These are phyloP conservation scores for Acanthamoeba triangularis DNA, from an alignment of 208 protist species.

Conservation along the genomic window DNA sequence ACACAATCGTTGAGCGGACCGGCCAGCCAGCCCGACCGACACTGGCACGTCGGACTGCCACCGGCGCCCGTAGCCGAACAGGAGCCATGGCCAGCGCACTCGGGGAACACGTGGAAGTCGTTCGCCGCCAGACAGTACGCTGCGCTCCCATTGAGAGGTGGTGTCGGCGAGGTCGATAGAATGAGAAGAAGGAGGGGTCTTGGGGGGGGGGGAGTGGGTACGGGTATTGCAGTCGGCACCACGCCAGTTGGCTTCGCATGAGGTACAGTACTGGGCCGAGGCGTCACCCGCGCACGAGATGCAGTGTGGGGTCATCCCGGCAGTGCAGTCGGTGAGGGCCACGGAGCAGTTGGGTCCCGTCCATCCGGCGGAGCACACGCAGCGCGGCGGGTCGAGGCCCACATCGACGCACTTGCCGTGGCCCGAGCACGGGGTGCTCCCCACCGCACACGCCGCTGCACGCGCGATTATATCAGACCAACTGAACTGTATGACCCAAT, in stretches of 20 bases:
- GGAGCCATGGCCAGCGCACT: not conserved
- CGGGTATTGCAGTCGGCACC: not conserved
- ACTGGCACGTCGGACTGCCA: not conserved
- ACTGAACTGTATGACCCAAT: too few species aligned
- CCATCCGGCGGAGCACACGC: not conserved
- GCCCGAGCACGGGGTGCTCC: not conserved
- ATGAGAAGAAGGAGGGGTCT: too few species aligned
- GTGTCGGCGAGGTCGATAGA: too few species aligned
- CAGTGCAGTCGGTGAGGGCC: not conserved
- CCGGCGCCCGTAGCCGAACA: not conserved
- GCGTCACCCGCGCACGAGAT: not conserved
- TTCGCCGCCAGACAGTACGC: not conserved
- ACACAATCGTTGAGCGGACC: not conserved
- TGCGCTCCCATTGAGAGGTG: not conserved
- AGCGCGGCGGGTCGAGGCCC: not conserved
- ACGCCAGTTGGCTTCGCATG: not conserved
- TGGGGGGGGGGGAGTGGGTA: not conserved
- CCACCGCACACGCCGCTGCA: not conserved
- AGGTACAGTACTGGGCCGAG: not conserved
- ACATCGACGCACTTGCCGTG: conserved; percentile 4
- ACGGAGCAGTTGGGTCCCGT: not conserved
- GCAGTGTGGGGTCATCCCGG: not conserved
- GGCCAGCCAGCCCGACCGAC: not conserved
- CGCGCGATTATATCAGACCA: too few species aligned
- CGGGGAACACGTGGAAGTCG: not conserved